Percentiles rank a stretch among this genome's conserved stretches.
Conservation (phyloP, 2,329 filamentous ascomycete species). For the Lachnellula occidentalis region DNA sequence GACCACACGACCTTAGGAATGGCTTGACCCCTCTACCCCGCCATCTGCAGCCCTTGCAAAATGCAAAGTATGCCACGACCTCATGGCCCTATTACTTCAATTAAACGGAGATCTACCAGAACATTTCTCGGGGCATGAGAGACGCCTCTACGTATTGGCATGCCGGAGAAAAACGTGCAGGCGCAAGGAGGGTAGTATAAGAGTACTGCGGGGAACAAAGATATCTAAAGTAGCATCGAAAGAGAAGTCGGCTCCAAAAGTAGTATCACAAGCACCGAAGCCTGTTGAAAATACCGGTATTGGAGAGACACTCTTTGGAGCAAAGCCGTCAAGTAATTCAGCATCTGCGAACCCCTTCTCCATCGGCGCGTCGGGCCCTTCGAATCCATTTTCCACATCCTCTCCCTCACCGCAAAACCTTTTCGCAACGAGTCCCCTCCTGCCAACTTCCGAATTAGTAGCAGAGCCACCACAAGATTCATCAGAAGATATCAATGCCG, state of each 20-base stretch:
- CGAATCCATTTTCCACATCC: slow-evolving; percentile 60
- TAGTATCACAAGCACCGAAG: slow-evolving; percentile 21
- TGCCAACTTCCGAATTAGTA: slow-evolving; percentile 27
- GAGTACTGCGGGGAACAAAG: slow-evolving; percentile 65
- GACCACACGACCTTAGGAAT: slow-evolving; percentile 52
- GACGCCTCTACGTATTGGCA: slow-evolving; percentile 79
- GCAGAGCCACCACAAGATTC: slow-evolving; percentile 33
- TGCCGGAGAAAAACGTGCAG: slow-evolving; percentile 76
- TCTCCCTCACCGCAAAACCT: slow-evolving; percentile 52
- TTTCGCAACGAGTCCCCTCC: slow-evolving; percentile 35
- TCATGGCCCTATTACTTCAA: slow-evolving; percentile 82
- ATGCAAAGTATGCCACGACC: slow-evolving; percentile 80
- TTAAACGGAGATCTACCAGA: slow-evolving; percentile 87
- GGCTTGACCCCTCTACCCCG: slow-evolving; percentile 67
- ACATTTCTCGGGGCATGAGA: slow-evolving; percentile 78
- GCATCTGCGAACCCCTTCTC: slow-evolving; percentile 58
- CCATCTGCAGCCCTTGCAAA: slow-evolving; percentile 73
- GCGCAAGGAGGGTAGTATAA: slow-evolving; percentile 75
- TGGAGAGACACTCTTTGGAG: slow-evolving; percentile 67
- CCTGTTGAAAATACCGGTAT: slow-evolving; percentile 35
- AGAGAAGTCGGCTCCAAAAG: slow-evolving; percentile 24
- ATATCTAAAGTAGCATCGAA: slow-evolving; percentile 29
- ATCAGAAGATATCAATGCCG: slow-evolving; percentile 4
- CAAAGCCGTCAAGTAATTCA: slow-evolving; percentile 41
- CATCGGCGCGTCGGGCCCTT: slow-evolving; percentile 33